A percentile compares a stretch with the other conserved stretches of the same genome.
Evolutionary conservation across 2,329 filamentous ascomycete genomes (phyloP).

Genomic region (Fusarium sambucinum): DNA sequence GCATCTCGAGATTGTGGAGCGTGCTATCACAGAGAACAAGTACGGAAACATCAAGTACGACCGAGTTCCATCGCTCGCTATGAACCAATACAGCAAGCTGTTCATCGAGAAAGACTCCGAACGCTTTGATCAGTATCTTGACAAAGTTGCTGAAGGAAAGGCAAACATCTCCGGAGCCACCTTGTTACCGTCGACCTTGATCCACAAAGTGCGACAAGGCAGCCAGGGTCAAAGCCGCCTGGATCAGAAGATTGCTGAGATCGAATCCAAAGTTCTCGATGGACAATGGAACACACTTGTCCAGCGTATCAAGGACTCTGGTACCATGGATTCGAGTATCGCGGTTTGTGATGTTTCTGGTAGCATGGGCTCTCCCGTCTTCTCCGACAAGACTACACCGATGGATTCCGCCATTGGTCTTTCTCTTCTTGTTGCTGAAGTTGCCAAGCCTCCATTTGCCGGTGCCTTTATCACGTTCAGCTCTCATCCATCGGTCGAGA

Average conservation of each 20-base stretch:
- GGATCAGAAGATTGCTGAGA: constrained; percentile 47
- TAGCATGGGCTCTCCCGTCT: constrained; percentile 59
- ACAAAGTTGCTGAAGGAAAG: constrained; percentile 61
- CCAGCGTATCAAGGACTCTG: constrained; percentile 67
- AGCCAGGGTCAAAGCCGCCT: constrained; percentile 11
- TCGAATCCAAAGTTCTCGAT: constrained; percentile 57
- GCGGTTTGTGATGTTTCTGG: constrained; percentile 70
- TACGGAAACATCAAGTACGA: constrained; percentile 67
- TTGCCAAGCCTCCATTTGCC: constrained; percentile 64
- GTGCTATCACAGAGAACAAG: constrained; percentile 60
- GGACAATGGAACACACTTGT: constrained; percentile 69
- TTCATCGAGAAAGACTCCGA: constrained; percentile 65
- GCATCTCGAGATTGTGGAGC: constrained; percentile 66
- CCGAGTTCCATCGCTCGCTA: constrained; percentile 67
- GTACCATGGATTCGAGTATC: constrained; percentile 64
- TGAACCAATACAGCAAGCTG: constrained; percentile 63
- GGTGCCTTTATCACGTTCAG: constrained; percentile 69
- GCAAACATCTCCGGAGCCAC: constrained; percentile 67
- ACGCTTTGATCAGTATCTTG: constrained; percentile 63
- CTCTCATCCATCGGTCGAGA: constrained; percentile 54
- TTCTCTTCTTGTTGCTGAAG: constrained; percentile 66
- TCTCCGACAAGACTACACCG: constrained; percentile 61
- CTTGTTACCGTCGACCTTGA: constrained; percentile 64
- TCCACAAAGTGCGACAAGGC: constrained; percentile 45
- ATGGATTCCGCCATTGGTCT: constrained; percentile 68